Evolutionary conservation across 805 yeast species (phyloP).

Genomic region (Schwanniomyces sp.): DNA sequence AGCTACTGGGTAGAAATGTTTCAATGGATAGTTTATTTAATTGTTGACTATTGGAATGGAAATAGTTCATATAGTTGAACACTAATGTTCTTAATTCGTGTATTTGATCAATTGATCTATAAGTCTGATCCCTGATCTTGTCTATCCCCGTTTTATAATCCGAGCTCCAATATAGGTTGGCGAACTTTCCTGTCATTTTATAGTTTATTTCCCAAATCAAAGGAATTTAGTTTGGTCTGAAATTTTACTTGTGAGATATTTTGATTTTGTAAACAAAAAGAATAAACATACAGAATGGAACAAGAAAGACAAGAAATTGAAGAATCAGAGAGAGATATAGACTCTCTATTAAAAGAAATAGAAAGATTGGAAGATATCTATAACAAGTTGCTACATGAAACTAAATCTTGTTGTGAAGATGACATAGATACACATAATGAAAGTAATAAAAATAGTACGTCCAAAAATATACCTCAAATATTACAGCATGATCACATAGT

Average conservation of each 20-base stretch:
- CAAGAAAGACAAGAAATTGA: conserved; percentile 11
- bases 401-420: conserved; percentile 8
- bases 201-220: no score
- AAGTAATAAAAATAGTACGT: neutral
- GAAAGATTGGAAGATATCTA: conserved; percentile 10
- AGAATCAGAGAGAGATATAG: conserved; percentile 18
- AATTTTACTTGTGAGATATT: neutral
- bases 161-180: conserved; percentile 42
- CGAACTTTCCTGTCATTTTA: conserved; percentile 16
- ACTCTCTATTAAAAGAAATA: conserved; percentile 16
- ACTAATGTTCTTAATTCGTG: conserved; percentile 41
- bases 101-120: conserved; percentile 33
- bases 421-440: neutral
- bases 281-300: neutral
- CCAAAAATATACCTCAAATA: conserved; percentile 13
- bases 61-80: conserved; percentile 34
- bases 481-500: conserved; percentile 31
- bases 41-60: conserved; percentile 33
- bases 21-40: conserved; percentile 26
- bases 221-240: neutral
- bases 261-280: conserved; percentile 1
- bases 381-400: conserved; percentile 7
- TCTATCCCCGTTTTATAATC: conserved; percentile 40
- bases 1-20: conserved; percentile 20
- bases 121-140: conserved; percentile 26